Evolutionary conservation across 805 yeast genomes (phyloP), one percentile per base, ranked within the genome.

Genomic region (Starmerella ratchasimensis): DNA sequence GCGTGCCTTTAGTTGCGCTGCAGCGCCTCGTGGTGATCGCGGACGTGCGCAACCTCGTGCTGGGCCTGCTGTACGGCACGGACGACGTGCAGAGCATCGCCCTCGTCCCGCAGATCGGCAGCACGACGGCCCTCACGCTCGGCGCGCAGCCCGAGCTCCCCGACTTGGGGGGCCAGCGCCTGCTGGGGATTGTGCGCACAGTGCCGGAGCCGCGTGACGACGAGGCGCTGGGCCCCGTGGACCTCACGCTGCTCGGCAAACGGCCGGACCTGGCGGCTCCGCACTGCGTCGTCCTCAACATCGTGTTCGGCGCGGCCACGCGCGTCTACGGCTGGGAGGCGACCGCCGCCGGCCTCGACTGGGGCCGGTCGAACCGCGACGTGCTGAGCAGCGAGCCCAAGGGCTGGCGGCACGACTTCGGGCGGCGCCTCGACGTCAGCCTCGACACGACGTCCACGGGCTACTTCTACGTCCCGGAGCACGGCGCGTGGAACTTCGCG

Each of bases 141-240:
- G 52, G 54, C 0, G 49, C 52, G 4, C 49, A 47, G 13, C 57
- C 59, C 4, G 43, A 37, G 13, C 49, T 60, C 7, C 59, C 61
- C 16, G 61, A 60, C 32, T 49, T 69, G 9, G 63, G 65, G n/a
- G 79, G 71, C 1, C 56, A 82, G 25, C 86, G 83, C 51, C 70
- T 90, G 4, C 57, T 90, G 14, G 98, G 98, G 1, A 81, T 95
- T 94, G 69, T 90, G n/a, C 96, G 88, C 54, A 81, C 96, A 0
- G 83, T 78, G 55, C 67, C 78, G 70, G 15, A 5, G 8, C n/a
- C 94, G 80, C 27, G 46, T 67, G 5, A 69, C 70, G 34, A 63
- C 66, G 21, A 23, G 10, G 32, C 28, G 36, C 68, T 86, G 62
- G 63, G 79, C 5, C 74, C 94, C 0, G 59, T 67, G 25, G 96